Evolutionary conservation across 2,329 filamentous ascomycete genomes (phyloP), one percentile per base, ranked within the genome.

Genomic region (Apiospora phragmitis): DNA sequence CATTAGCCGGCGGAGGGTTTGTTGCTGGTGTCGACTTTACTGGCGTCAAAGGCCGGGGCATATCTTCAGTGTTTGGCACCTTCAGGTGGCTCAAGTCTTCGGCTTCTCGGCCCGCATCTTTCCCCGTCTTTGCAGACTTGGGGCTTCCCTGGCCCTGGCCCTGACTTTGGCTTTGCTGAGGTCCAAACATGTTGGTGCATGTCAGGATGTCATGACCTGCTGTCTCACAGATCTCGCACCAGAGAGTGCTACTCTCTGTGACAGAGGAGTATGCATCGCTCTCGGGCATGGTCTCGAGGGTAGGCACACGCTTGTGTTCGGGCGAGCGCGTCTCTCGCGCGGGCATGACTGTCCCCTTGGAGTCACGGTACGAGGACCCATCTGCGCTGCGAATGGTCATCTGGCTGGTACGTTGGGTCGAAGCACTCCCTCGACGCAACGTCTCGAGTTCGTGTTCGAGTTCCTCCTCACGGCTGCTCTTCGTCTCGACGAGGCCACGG

Each of bases 171-270:
- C 14, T 77, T 47, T 75, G 75, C 67, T 79, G 83, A 9, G 84
- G 79, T 2, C 87, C 90, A 80, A 93, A 95, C 91, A 97, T 96
- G 80, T 94, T 95, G 69, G 93, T 94, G 86, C 95, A 98, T 29
- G 93, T 97, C 70, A 98, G 85, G 72, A 98, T 97, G 77, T 98
- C 95, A 79, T 98, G 95, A 21, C 95, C 95, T 65, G 90, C 88
- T 43, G 93, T 93, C 83, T 98, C 95, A 83, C 95, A 98, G 73
- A 98, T 96, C 83, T 98, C 96, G 82, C 95, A 98, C 93, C 93
- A 97, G 73, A 95, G 87, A 21, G 87, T 89, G 79, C 90, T 93
- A 76, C 87, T 91, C 79, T 94, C 93, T 49, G 92, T 93, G 29
- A 89, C 88, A 38, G 88, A 90, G 47, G 92, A 93, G 80, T 92